A percentile compares a stretch with the other conserved stretches of the same genome.
Conservation (phyloP, 1,284 basidiomycete genomes). For the Ganoderma lingzhi region DNA sequence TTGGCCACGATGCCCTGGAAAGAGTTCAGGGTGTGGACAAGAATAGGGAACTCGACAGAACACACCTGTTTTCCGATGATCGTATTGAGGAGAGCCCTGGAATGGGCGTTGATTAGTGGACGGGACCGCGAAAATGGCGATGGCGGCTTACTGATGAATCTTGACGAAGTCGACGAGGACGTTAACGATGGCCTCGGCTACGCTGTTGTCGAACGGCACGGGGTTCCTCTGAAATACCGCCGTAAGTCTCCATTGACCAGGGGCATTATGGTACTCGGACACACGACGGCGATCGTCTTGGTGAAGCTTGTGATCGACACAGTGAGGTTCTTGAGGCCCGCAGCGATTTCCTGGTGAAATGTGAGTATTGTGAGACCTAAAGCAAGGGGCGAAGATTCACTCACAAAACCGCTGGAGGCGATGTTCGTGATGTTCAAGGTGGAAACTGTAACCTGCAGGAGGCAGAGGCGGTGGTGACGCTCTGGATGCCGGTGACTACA, state of each 20-base stretch:
- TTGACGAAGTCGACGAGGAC: constrained; percentile 1
- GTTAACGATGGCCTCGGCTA: background rate
- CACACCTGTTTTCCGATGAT: constrained; percentile 13
- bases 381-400: background rate
- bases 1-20: background rate
- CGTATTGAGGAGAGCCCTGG: background rate
- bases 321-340: background rate
- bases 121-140: too few species aligned
- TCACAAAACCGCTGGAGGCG: background rate
- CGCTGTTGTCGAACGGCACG: background rate
- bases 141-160: background rate
- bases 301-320: background rate
- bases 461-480: constrained; percentile 5
- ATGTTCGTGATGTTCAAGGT: background rate
- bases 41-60: background rate
- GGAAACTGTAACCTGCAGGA: constrained; percentile 1
- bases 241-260: too few species aligned
- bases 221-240: background rate
- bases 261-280: background rate
- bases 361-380: background rate
- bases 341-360: background rate
- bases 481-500: constrained; percentile 10
- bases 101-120: too few species aligned
- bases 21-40: too few species aligned
- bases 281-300: background rate